These are phyloP conservation scores for Rhizopogon roseolus DNA, from an alignment of 768 basidiomycete species.

Conservation along the genomic window DNA sequence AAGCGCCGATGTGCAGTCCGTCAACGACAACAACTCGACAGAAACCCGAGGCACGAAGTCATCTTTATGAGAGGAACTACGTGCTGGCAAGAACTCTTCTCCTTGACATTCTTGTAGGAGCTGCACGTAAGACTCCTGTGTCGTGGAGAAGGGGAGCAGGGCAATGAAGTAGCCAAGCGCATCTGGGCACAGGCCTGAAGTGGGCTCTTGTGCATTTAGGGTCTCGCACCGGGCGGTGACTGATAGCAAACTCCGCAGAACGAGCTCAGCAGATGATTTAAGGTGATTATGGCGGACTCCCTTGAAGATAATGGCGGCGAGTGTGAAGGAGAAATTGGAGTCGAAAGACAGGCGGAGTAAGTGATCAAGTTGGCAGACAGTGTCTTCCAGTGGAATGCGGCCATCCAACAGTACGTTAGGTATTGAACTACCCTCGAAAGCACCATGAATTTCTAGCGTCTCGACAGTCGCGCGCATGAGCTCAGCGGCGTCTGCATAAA, in stretches of 20 bases:
- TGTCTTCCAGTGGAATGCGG: slow-evolving; percentile 60
- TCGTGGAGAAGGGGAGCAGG: slow-evolving; percentile 64
- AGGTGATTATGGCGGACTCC: slow-evolving; percentile 70
- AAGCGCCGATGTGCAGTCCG: slow-evolving; percentile 60
- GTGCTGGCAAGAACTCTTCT: slow-evolving; percentile 37
- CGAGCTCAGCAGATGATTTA: slow-evolving; percentile 53
- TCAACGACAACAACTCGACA: slow-evolving; percentile 54
- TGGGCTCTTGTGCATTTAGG: slow-evolving; percentile 33
- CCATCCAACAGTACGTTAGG: slow-evolving; percentile 56
- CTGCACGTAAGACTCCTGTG: slow-evolving; percentile 46
- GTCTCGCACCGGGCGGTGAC: slow-evolving; percentile 48
- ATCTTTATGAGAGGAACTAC: slow-evolving; percentile 35
- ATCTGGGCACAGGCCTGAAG: slow-evolving; percentile 48
- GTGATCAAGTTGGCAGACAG: slow-evolving; percentile 67
- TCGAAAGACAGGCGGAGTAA: slow-evolving; percentile 75
- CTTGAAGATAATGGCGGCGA: slow-evolving; percentile 83
- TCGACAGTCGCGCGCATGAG: slow-evolving; percentile 64
- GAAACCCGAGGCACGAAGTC: slow-evolving; percentile 49
- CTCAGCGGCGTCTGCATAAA: slow-evolving; percentile 65
- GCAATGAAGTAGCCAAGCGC: slow-evolving; percentile 78
- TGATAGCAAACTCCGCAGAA: slow-evolving; percentile 57
- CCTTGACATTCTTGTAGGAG: slow-evolving; percentile 63
- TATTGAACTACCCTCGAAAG: slow-evolving; percentile 52
- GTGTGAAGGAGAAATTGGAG: slow-evolving; percentile 71
- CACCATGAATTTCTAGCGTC: slow-evolving; percentile 55